phyloP scores from a whole-genome alignment of 2,329 filamentous ascomycete species.

The Scedosporium boydii region DNA sequence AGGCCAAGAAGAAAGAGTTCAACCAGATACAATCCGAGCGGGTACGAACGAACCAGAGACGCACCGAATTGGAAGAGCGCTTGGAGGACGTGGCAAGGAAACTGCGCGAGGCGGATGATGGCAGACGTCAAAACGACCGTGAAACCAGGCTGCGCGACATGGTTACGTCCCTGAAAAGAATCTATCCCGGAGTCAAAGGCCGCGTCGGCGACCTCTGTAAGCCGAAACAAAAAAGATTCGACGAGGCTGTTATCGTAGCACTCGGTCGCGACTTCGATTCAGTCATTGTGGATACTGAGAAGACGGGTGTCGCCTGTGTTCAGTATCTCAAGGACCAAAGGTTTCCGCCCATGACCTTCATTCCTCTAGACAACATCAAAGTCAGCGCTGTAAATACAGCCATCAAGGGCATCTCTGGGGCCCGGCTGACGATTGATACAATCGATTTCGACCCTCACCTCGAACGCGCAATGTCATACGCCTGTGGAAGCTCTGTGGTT shows the following conservation, averaged over 20 bases:
- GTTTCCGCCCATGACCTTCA: slow-evolving; percentile 81
- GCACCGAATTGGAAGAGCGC: slow-evolving; percentile 87
- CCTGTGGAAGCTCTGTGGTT: slow-evolving; percentile 89
- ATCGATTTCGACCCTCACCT: slow-evolving; percentile 86
- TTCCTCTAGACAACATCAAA: slow-evolving; percentile 94
- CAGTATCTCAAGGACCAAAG: slow-evolving; percentile 88
- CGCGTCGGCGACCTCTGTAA: slow-evolving; percentile 86
- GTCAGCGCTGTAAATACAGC: slow-evolving; percentile 84
- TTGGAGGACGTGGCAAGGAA: slow-evolving; percentile 72
- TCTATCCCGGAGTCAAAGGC: slow-evolving; percentile 86
- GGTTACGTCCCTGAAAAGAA: slow-evolving; percentile 75
- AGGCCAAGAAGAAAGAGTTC: slow-evolving; percentile 81
- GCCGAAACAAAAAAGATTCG: slow-evolving; percentile 94
- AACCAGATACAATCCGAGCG: slow-evolving; percentile 79
- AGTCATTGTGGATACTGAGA: slow-evolving; percentile 90
- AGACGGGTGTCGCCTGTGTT: slow-evolving; percentile 88
- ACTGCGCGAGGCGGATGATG: slow-evolving; percentile 76
- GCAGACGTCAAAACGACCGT: slow-evolving; percentile 74
- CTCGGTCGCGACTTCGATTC: slow-evolving; percentile 90
- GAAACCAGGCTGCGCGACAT: slow-evolving; percentile 74
- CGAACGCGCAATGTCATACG: slow-evolving; percentile 88
- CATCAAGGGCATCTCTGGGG: slow-evolving; percentile 78
- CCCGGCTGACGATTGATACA: slow-evolving; percentile 86
- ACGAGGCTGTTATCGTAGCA: slow-evolving; percentile 85
- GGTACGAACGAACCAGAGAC: slow-evolving; percentile 67